Evolutionary conservation across 129 eudicot species (phyloP).

Genomic region (Flaveria robusta): DNA sequence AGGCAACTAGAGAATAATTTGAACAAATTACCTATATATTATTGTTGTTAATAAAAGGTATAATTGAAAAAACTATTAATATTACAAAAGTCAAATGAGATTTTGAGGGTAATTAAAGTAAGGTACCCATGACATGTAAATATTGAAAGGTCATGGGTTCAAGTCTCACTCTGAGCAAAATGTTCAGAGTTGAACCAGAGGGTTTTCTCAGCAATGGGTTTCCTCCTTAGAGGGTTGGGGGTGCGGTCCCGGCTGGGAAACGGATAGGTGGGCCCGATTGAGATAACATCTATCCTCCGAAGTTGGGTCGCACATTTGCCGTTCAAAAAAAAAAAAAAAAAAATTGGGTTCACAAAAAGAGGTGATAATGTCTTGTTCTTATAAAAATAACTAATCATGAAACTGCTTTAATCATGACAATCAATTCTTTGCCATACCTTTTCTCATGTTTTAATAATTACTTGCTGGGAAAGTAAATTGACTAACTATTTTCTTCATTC

Average conservation of each 20-base stretch:
- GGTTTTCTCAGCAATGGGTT: too few relatives aligned
- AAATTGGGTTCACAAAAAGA: conserved; percentile 23
- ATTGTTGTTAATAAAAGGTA: too few relatives aligned
- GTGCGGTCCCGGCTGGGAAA: too few relatives aligned
- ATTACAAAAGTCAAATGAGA: not conserved
- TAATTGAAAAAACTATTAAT: not conserved
- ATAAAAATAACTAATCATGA: conserved; percentile 23
- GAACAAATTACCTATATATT: not conserved
- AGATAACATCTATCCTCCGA: too few relatives aligned
- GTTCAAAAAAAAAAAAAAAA: too few relatives aligned
- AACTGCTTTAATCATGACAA: conserved; percentile 30
- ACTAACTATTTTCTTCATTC: not conserved
- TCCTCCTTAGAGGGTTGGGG: too few relatives aligned
- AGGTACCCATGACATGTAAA: too few relatives aligned
- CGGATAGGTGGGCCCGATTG: too few relatives aligned
- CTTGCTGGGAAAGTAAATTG: conserved; percentile 15
- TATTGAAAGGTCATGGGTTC: too few relatives aligned
- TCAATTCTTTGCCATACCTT: conserved; percentile 23
- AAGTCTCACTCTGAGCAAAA: too few relatives aligned
- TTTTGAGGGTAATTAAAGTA: conserved; percentile 10
- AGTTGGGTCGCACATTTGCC: too few relatives aligned
- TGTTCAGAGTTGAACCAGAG: too few relatives aligned
- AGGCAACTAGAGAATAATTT: not conserved
- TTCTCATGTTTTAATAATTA: conserved; percentile 18
- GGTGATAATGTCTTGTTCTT: conserved; percentile 26